Evolutionary conservation across 768 basidiomycete species (phyloP), one percentile per base, ranked within the genome.

Genomic region (Boletus bicolor): DNA sequence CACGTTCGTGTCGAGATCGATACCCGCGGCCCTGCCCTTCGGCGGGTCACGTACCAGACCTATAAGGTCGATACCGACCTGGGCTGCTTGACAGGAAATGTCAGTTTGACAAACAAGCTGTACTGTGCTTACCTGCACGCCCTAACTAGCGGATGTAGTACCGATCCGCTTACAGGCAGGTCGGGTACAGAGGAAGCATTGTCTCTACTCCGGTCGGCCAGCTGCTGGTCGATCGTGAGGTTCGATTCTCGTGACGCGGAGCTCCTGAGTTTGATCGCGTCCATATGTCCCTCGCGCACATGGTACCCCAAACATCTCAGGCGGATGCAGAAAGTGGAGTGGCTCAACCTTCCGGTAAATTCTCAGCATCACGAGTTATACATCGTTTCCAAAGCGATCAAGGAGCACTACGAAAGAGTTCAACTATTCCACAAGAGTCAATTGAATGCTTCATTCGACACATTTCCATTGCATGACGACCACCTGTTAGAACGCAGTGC

Each of bases 141-240:
- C 17, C 54, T 79, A 3, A 80, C 74, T 2, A 75, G 75, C n/a
- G 71, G 75, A 42, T 72, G 72, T 44, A 62, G 76, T 15, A 67
- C 70, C 11, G 80, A 82, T 63, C 76, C 77, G 4, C 66, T 82
- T 21, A 78, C 75, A 1, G 59, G 61, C 17, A 73, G 74, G 9
- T 76, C 75, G 0, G 81, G 81, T 4, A 73, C 74, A 1, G 73
- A 78, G 39, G 72, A 80, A 44, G 79, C 79, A 0, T 59, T 81
- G 21, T 59, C 67, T 46, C 62, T 74, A 43, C 64, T 82, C 26
- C 56, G 56, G 11, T 77, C 76, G 0, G 73, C 76, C 7, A 56
- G 66, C 9, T 74, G 66, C 37, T 65, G 57, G 34, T 79, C 81
- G 0, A 79, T 82, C 52, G 72, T 75, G 65, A 63, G 53, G 43